Conservation (phyloP, 2,329 filamentous ascomycete genomes). For the Aspergillus ustus region DNA sequence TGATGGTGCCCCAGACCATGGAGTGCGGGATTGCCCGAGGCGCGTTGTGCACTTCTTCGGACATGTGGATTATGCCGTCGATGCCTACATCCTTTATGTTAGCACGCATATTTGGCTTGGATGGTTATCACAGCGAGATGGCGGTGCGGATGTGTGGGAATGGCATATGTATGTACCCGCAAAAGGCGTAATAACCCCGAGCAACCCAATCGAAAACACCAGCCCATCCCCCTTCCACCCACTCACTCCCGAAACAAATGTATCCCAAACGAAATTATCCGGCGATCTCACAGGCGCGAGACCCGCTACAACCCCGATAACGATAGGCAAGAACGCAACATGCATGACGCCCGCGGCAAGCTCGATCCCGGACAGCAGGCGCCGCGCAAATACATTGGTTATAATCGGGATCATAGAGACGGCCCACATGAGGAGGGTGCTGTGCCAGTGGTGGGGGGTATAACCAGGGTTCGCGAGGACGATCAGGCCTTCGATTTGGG, state of each 20-base stretch:
- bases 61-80: too few species aligned
- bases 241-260: conserved; percentile 26
- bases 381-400: conserved; percentile 52
- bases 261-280: conserved; percentile 30
- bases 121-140: too few species aligned
- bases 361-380: conserved; percentile 20
- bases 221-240: conserved; percentile 30
- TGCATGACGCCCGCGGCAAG: conserved; percentile 26
- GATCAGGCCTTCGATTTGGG: conserved; percentile 42
- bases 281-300: conserved; percentile 26
- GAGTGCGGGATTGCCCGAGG: too few species aligned
- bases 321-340: conserved; percentile 29
- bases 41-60: too few species aligned
- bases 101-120: too few species aligned
- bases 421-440: conserved; percentile 55
- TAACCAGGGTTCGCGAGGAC: conserved; percentile 35
- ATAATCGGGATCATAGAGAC: conserved; percentile 53
- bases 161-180: conserved; percentile 20
- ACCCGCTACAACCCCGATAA: conserved; percentile 27
- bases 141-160: too few species aligned
- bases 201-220: conserved; percentile 22
- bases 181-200: conserved; percentile 19
- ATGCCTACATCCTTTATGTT: too few species aligned
- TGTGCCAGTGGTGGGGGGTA: conserved; percentile 36
- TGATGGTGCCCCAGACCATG: too few species aligned